Conservation (phyloP, 1,284 basidiomycete species). For the Stygiomarasmius scandens region DNA sequence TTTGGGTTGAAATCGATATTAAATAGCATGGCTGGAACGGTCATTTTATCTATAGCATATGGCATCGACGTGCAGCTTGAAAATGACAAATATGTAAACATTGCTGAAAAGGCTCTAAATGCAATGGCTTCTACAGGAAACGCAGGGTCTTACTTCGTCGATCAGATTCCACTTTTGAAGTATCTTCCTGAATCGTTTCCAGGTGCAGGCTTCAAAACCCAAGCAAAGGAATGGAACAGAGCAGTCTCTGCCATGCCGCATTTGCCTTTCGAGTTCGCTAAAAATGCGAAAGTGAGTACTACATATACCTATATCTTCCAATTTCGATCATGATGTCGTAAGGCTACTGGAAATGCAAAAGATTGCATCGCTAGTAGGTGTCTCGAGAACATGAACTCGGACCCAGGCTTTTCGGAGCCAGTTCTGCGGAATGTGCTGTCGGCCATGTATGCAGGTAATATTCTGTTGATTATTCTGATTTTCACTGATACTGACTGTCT, state of each 20-base stretch:
- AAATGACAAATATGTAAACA: conserved; percentile 15
- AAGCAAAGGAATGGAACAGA: conserved; percentile 7
- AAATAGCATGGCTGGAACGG: conserved; percentile 14
- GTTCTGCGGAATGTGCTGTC: conserved; percentile 1
- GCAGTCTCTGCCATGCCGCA: conserved; percentile 1
- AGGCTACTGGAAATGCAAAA: conserved; percentile 12
- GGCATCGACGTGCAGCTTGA: conserved; percentile 11
- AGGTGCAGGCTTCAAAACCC: conserved; percentile 13
- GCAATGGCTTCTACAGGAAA: conserved; percentile 1
- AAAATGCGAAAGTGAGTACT: conserved; percentile 8
- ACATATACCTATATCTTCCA: background rate
- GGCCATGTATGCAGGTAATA: conserved; percentile 12
- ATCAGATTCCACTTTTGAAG: conserved; percentile 15
- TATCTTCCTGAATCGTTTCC: conserved; percentile 16
- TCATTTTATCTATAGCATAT: conserved; percentile 17
- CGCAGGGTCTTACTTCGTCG: conserved; percentile 11
- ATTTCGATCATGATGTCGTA: background rate
- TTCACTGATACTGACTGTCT: no score
- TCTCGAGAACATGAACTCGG: conserved; percentile 2
- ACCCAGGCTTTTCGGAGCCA: conserved; percentile 2
- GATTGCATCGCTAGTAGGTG: conserved; percentile 10
- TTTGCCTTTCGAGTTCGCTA: conserved; percentile 7
- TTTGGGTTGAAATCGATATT: background rate
- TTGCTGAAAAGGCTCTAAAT: background rate
- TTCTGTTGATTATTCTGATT: background rate